phyloP scores from a whole-genome alignment of 306 rosid species.

The Malus domestica region DNA sequence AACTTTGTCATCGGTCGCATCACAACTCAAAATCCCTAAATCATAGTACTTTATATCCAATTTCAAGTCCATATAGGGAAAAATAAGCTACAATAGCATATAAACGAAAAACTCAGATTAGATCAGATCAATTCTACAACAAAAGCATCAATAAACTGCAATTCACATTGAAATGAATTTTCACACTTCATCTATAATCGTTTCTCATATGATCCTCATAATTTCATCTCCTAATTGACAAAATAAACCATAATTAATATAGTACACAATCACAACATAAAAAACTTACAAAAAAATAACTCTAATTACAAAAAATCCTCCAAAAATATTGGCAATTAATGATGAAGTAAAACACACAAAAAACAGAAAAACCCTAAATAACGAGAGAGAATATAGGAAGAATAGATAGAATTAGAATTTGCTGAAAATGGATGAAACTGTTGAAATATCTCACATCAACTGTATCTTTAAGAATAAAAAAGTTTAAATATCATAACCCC shows the following conservation, averaged over 20 bases:
- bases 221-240: slow-evolving; percentile 73
- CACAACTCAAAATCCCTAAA: slow-evolving; percentile 74
- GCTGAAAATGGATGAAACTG: no score
- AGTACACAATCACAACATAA: background rate
- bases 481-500: no score
- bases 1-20: slow-evolving; percentile 79
- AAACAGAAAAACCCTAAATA: no score
- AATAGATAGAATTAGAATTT: no score
- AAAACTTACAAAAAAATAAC: no score
- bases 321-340: no score
- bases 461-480: no score
- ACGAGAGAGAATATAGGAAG: no score
- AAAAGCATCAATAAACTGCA: background rate
- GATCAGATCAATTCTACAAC: background rate
- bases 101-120: background rate
- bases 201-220: slow-evolving; percentile 80
- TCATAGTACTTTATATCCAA: slow-evolving; percentile 65
- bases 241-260: background rate
- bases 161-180: background rate
- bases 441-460: no score
- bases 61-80: slow-evolving; percentile 75
- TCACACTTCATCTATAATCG: slow-evolving; percentile 73
- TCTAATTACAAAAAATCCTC: no score
- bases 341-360: no score
- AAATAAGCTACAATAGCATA: slow-evolving; percentile 65